phyloP scores from a whole-genome alignment of 345 rosid genomes.

The Gossypium sturtianum region DNA sequence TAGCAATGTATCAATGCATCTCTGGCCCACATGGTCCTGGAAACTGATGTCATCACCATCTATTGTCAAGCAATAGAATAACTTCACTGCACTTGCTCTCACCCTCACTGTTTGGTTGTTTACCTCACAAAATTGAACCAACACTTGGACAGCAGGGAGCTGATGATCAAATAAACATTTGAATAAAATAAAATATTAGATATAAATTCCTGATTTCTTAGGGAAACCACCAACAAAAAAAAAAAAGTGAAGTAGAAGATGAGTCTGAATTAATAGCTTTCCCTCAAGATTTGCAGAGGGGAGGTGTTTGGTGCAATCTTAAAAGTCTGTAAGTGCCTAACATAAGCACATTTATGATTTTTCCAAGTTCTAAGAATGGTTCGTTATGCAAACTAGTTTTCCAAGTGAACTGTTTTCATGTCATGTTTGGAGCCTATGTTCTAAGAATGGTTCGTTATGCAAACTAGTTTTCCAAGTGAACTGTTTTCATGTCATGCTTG shows the following conservation, averaged over 20 bases:
- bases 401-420: neutral
- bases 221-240: neutral
- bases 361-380: neutral
- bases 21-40: constrained; percentile 22
- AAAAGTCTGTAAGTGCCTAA: neutral
- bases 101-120: constrained; percentile 10
- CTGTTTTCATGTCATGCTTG: neutral
- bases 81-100: constrained; percentile 23
- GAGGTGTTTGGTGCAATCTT: neutral
- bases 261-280: neutral
- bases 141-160: constrained; percentile 29
- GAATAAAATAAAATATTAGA: neutral
- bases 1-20: constrained; percentile 22
- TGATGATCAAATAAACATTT: constrained; percentile 1
- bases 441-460: neutral
- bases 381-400: neutral
- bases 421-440: neutral
- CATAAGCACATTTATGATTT: neutral
- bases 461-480: neutral
- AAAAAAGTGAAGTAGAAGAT: no score
- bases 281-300: neutral
- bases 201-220: neutral
- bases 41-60: constrained; percentile 22
- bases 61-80: constrained; percentile 22
- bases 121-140: constrained; percentile 26